These are phyloP conservation scores for Periconia digitata DNA, from an alignment of 2,329 filamentous ascomycete genomes.

Conservation along the genomic window DNA sequence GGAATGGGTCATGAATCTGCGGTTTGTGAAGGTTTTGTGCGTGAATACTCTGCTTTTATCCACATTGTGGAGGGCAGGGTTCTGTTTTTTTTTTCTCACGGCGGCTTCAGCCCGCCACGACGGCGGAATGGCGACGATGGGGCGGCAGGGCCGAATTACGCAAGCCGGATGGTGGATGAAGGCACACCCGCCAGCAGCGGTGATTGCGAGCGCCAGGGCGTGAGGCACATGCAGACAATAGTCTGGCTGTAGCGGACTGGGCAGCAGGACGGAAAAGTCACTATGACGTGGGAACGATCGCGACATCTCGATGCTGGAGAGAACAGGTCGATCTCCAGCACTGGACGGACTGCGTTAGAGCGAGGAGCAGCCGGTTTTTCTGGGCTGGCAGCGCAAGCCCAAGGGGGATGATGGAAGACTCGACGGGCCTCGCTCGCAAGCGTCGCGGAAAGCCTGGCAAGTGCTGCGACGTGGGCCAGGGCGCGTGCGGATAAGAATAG, in stretches of 20 bases:
- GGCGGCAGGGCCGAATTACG: slow-evolving; percentile 29
- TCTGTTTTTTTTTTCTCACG: slow-evolving; percentile 35
- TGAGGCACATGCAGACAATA: slow-evolving; percentile 2
- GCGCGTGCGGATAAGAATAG: slow-evolving; percentile 32
- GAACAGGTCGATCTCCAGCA: slow-evolving; percentile 31
- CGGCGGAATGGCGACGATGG: slow-evolving; percentile 18
- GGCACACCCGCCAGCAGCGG: slow-evolving; percentile 2
- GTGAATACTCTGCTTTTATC: slow-evolving; percentile 6
- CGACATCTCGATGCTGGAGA: slow-evolving; percentile 21
- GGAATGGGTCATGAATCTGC: slow-evolving; percentile 11
- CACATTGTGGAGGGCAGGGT: slow-evolving; percentile 15
- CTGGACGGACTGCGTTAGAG: slow-evolving; percentile 27
- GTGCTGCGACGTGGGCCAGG: slow-evolving; percentile 29
- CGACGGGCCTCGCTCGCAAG: too few relatives aligned
- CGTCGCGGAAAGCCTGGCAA: too few relatives aligned
- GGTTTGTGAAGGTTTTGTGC: slow-evolving; percentile 40
- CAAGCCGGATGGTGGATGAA: slow-evolving; percentile 12
- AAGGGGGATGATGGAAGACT: slow-evolving; percentile 26
- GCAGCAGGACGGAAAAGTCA: slow-evolving; percentile 23
- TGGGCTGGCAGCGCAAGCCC: slow-evolving; percentile 11
- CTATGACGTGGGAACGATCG: slow-evolving; percentile 34
- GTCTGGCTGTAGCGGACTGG: slow-evolving; percentile 17
- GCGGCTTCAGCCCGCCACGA: slow-evolving; percentile 30
- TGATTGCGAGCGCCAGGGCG: slow-evolving; percentile 1
- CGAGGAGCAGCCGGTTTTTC: slow-evolving; percentile 32